Conservation (phyloP, 805 yeast genomes). For the Candida incommunis region DNA sequence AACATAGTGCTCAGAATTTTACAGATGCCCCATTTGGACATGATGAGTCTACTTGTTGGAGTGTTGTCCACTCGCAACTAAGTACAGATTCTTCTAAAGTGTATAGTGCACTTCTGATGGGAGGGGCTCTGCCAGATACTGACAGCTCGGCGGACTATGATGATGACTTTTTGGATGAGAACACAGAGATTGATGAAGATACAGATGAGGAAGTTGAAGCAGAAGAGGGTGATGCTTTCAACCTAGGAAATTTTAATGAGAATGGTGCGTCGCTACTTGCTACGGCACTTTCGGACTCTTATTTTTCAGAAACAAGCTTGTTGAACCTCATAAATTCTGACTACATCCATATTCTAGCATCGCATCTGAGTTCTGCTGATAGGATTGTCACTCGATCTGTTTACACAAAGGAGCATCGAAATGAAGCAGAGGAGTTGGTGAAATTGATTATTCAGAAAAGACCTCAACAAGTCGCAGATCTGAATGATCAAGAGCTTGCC, state of each 20-base stretch:
- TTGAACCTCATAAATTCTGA: not conserved
- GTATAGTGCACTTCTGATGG: slow-evolving; percentile 18
- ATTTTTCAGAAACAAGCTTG: not conserved
- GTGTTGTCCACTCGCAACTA: slow-evolving; percentile 6
- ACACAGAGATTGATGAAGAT: slow-evolving; percentile 7
- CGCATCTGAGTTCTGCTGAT: not conserved
- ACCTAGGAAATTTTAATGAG: no score
- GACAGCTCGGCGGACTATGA: slow-evolving; percentile 25
- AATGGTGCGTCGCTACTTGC: slow-evolving; percentile 7
- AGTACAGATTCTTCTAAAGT: slow-evolving; percentile 10
- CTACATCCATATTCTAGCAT: not conserved
- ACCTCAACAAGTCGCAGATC: not conserved
- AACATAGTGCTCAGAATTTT: not conserved
- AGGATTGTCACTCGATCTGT: not conserved
- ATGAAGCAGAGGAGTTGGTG: not conserved
- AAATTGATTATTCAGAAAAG: not conserved
- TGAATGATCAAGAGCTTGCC: not conserved
- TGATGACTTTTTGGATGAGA: slow-evolving; percentile 7
- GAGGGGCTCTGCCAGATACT: slow-evolving; percentile 22
- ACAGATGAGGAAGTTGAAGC: slow-evolving; percentile 5
- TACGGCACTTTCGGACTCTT: not conserved
- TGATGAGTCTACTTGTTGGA: slow-evolving; percentile 3
- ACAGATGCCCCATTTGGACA: not conserved
- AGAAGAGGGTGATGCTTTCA: slow-evolving; percentile 8
- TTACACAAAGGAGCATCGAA: not conserved